Evolutionary conservation across 2,329 filamentous ascomycete species (phyloP).

Genomic region (Neonectria hederae): DNA sequence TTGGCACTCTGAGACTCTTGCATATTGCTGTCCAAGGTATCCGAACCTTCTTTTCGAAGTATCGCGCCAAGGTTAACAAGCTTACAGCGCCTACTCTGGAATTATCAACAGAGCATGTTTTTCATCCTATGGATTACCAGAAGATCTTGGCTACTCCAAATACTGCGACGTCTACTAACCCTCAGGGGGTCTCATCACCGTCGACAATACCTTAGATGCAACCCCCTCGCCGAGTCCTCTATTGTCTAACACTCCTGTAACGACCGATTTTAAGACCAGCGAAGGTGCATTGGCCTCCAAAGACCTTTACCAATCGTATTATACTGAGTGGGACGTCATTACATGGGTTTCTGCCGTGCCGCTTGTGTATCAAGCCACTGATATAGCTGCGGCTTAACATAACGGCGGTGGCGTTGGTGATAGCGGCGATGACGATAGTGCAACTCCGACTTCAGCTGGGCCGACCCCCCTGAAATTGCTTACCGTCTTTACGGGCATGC

Average conservation of each 20-base stretch:
- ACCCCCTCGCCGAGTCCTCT: constrained; percentile 7
- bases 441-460: background rate
- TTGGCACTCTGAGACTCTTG: constrained; percentile 34
- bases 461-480: background rate
- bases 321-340: background rate
- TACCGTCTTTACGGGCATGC: constrained; percentile 9
- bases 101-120: constrained; percentile 18
- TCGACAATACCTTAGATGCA: constrained; percentile 25
- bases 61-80: background rate
- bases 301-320: background rate
- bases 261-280: background rate
- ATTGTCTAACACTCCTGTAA: constrained; percentile 10
- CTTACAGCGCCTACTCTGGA: constrained; percentile 26
- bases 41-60: background rate
- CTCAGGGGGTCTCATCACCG: background rate
- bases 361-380: constrained; percentile 28
- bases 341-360: constrained; percentile 24
- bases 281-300: constrained; percentile 1
- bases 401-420: background rate
- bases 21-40: constrained; percentile 38
- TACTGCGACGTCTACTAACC: constrained; percentile 1
- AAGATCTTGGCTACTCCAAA: constrained; percentile 14
- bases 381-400: constrained; percentile 13
- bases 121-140: constrained; percentile 15
- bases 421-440: constrained; percentile 1